Percentiles rank a stretch among this genome's conserved stretches.
Evolutionary conservation across 2,329 filamentous ascomycete species (phyloP).

Genomic region (Fusarium goolgardi): DNA sequence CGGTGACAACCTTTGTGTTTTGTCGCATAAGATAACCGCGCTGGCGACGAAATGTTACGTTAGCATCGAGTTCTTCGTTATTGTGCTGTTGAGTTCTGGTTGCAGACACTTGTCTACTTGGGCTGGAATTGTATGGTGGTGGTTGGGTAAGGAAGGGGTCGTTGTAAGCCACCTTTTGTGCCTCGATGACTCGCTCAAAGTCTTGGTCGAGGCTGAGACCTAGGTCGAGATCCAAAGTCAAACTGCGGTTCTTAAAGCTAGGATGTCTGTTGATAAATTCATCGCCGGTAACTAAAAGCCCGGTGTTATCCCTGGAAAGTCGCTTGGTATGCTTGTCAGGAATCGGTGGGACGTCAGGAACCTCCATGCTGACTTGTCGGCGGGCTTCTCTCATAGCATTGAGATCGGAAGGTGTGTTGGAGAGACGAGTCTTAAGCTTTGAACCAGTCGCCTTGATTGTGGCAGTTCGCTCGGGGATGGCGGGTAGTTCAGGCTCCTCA

Average conservation of each 20-base stretch:
- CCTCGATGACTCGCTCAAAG: conserved; percentile 94
- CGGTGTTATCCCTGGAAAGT: conserved; percentile 61
- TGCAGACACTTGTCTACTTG: conserved; percentile 61
- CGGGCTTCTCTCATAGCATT: conserved; percentile 87
- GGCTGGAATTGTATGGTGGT: conserved; percentile 40
- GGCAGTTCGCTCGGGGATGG: conserved; percentile 82
- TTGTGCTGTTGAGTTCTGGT: conserved; percentile 18
- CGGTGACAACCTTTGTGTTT: conserved; percentile 95
- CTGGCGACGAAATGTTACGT: conserved; percentile 75
- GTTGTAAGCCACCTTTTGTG: conserved; percentile 82
- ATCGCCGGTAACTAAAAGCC: conserved; percentile 51
- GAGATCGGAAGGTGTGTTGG: conserved; percentile 86
- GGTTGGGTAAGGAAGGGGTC: conserved; percentile 39
- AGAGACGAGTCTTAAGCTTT: conserved; percentile 88
- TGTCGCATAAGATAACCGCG: conserved; percentile 98
- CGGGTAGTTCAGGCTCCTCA: conserved; percentile 59
- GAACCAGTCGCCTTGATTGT: conserved; percentile 91
- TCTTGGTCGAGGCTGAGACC: conserved; percentile 90
- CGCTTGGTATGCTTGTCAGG: conserved; percentile 70
- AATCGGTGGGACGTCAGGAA: conserved; percentile 69
- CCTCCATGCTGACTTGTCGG: conserved; percentile 83
- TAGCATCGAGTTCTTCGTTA: conserved; percentile 63
- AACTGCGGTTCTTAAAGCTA: conserved; percentile 83
- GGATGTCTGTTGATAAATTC: conserved; percentile 70
- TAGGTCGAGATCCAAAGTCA: conserved; percentile 84